Evolutionary conservation across 2,329 filamentous ascomycete genomes (phyloP).

Genomic region (Dactylellina cionopaga): DNA sequence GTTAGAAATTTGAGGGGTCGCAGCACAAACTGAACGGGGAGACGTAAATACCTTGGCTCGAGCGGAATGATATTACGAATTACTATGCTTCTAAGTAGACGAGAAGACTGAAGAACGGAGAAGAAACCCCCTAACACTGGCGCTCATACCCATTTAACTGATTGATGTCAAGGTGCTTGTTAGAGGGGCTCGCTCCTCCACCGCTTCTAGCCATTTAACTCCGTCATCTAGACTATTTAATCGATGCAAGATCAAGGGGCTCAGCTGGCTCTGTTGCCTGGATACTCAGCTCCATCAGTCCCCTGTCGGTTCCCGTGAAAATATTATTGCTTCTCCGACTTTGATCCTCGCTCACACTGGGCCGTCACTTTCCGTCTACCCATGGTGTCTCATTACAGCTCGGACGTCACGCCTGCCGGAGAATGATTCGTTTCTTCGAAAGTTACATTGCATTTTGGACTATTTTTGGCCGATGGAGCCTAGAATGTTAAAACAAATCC

Average conservation of each 20-base stretch:
- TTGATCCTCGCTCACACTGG: conserved; percentile 1
- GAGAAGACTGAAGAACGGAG: background rate
- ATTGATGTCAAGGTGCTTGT: background rate
- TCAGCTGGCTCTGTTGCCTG: conserved; percentile 2
- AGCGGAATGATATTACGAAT: background rate
- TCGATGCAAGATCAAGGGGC: conserved; percentile 2
- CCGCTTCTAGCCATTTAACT: conserved; percentile 1
- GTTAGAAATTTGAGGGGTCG: background rate
- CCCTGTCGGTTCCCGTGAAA: conserved; percentile 2
- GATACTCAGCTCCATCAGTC: conserved; percentile 1
- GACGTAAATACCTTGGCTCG: conserved; percentile 1
- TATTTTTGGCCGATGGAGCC: background rate
- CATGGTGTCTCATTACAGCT: conserved; percentile 1
- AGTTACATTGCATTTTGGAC: conserved; percentile 2
- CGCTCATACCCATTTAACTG: conserved; percentile 1
- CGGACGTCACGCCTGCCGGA: background rate
- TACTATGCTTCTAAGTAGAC: background rate
- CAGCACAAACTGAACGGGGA: background rate
- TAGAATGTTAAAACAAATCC: background rate
- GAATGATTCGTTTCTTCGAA: background rate
- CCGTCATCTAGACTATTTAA: background rate
- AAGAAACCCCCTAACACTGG: background rate
- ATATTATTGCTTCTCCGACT: background rate
- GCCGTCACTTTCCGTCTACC: background rate
- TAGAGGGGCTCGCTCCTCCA: conserved; percentile 1